phyloP scores from a whole-genome alignment of 306 rosid genomes.

The Trifolium subterraneum region DNA sequence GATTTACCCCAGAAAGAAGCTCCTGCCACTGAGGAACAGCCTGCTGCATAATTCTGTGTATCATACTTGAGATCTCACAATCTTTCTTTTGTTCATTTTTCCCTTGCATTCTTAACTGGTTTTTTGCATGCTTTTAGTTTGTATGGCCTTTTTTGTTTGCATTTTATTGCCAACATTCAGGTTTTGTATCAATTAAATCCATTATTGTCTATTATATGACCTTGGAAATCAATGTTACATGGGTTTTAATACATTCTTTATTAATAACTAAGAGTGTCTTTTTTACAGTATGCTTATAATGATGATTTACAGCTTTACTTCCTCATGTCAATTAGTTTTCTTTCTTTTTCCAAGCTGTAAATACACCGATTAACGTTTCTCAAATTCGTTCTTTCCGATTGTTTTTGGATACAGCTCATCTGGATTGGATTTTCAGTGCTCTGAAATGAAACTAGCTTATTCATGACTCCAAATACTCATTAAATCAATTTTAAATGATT shows the following conservation, averaged over 20 bases:
- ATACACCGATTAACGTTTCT: neutral
- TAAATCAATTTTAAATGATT: too few relatives aligned
- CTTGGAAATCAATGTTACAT: constrained; percentile 48
- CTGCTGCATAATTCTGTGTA: constrained; percentile 50
- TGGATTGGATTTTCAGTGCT: neutral
- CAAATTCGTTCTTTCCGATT: constrained; percentile 12
- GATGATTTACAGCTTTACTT: neutral
- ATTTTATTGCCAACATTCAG: constrained; percentile 38
- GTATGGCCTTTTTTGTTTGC: constrained; percentile 41
- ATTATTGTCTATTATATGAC: constrained; percentile 43
- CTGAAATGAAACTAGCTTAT: neutral
- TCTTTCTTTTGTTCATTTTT: constrained; percentile 33
- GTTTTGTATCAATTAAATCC: constrained; percentile 49
- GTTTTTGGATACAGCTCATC: neutral
- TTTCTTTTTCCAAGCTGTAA: neutral
- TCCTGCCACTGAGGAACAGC: constrained; percentile 53
- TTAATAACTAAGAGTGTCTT: constrained; percentile 4
- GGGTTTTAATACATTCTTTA: constrained; percentile 33
- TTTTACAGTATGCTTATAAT: constrained; percentile 17
- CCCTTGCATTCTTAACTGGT: constrained; percentile 19
- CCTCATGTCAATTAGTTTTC: neutral
- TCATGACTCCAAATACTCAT: neutral
- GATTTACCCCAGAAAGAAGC: constrained; percentile 56
- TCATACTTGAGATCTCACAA: constrained; percentile 27
- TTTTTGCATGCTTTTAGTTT: constrained; percentile 41